Evolutionary conservation across 2,329 filamentous ascomycete species (phyloP).

Genomic region (Arthrinium phaeospermum): DNA sequence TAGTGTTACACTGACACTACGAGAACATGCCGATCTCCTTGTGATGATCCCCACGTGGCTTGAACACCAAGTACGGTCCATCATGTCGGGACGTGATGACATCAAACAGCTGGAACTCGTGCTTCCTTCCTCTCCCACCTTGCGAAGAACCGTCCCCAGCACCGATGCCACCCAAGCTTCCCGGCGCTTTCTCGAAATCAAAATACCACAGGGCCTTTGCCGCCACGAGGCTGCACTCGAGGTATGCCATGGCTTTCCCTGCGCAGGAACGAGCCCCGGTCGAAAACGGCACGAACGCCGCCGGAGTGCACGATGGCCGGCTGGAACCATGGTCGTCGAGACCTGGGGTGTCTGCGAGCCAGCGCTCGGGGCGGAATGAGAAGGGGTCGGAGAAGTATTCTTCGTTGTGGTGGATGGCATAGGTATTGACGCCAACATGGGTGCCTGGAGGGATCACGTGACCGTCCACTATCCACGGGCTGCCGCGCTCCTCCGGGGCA

Average conservation of each 20-base stretch:
- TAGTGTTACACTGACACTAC: too few species aligned
- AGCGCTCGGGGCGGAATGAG: constrained; percentile 24
- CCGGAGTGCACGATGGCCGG: too few species aligned
- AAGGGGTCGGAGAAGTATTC: constrained; percentile 24
- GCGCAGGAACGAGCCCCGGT: neutral
- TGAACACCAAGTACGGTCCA: neutral
- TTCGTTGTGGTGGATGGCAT: constrained; percentile 21
- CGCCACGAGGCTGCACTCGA: neutral
- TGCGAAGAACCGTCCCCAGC: neutral
- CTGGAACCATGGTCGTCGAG: too few species aligned
- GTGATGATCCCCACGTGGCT: too few species aligned
- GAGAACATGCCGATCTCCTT: too few species aligned
- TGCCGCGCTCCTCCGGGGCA: neutral
- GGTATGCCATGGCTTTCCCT: neutral
- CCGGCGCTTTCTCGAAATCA: neutral
- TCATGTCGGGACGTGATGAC: neutral
- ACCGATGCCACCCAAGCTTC: neutral
- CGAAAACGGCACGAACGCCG: too few species aligned
- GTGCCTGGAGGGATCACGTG: constrained; percentile 23
- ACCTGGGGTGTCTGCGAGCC: constrained; percentile 8
- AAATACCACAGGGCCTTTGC: neutral
- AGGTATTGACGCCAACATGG: constrained; percentile 23
- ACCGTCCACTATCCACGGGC: neutral
- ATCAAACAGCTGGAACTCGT: neutral
- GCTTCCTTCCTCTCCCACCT: neutral